phyloP scores from a whole-genome alignment of 2,329 filamentous ascomycete genomes.

The Cladosporium sp. region DNA sequence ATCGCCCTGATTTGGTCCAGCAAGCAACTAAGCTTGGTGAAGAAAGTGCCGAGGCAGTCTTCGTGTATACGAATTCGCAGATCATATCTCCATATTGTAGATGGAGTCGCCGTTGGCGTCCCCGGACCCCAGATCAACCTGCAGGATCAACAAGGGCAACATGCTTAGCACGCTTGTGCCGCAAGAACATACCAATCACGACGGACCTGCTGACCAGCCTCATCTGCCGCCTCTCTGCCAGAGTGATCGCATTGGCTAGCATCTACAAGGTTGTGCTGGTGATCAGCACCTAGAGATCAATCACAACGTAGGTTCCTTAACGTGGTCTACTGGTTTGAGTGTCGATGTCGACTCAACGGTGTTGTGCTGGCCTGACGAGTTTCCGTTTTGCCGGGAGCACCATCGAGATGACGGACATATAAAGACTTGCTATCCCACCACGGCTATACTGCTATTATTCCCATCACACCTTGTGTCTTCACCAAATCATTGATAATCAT shows the following conservation, averaged over 20 bases:
- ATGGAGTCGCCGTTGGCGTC: not conserved
- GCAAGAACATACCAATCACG: not conserved
- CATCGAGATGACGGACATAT: too few species aligned
- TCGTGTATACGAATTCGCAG: not conserved
- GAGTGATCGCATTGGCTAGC: too few species aligned
- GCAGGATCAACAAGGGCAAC: not conserved
- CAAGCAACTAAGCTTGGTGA: not conserved
- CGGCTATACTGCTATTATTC: too few species aligned
- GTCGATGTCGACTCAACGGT: too few species aligned
- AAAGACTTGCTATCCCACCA: too few species aligned
- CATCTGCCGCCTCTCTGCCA: not conserved
- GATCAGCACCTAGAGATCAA: not conserved
- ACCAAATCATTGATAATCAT: constrained; percentile 14
- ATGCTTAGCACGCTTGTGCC: not conserved
- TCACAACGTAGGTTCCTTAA: not conserved
- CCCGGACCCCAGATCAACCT: not conserved
- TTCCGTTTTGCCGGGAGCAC: not conserved
- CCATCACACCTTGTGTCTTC: not conserved
- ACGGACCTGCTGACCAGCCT: not conserved
- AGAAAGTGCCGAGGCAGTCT: not conserved
- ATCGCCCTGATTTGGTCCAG: not conserved
- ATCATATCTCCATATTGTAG: not conserved
- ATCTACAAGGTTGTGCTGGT: too few species aligned
- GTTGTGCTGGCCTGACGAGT: not conserved
- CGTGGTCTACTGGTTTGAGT: too few species aligned